Evolutionary conservation across 768 basidiomycete species (phyloP).

Genomic region (Holtermanniella nyarrowii): DNA sequence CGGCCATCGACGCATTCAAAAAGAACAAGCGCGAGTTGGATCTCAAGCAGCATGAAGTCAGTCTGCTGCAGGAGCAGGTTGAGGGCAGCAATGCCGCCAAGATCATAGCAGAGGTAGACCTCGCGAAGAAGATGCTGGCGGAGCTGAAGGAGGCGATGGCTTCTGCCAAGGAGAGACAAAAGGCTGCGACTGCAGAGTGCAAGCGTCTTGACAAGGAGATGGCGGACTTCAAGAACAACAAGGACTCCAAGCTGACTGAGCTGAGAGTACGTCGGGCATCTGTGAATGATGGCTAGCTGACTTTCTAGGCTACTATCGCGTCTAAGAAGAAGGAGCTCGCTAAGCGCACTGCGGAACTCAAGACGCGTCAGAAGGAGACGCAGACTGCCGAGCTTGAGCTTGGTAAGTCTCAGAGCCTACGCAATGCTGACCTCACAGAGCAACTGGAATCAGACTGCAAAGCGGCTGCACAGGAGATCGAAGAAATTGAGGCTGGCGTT

Average conservation of each 20-base stretch:
- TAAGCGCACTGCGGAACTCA: conserved; percentile 69
- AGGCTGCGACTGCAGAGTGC: conserved; percentile 61
- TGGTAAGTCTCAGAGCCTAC: conserved; percentile 49
- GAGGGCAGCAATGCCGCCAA: conserved; percentile 78
- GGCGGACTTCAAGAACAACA: conserved; percentile 97
- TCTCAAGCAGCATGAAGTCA: conserved; percentile 78
- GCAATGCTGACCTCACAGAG: conserved; percentile 45
- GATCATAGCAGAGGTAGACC: conserved; percentile 72
- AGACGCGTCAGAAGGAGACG: conserved; percentile 77
- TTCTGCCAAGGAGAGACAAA: conserved; percentile 64
- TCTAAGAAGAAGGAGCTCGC: conserved; percentile 71
- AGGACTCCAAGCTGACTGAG: conserved; percentile 90
- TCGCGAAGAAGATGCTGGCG: conserved; percentile 54
- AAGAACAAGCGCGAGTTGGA: conserved; percentile 60
- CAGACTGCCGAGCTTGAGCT: conserved; percentile 79
- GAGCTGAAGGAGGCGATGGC: conserved; percentile 38
- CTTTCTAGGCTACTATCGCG: conserved; percentile 56
- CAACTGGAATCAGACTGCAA: conserved; percentile 69
- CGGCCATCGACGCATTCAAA: conserved; percentile 41
- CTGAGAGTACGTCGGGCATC: conserved; percentile 55
- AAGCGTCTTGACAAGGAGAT: conserved; percentile 90
- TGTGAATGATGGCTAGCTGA: conserved; percentile 1
- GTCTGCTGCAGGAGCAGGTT: conserved; percentile 70
- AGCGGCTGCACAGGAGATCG: conserved; percentile 45
- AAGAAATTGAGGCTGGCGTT: conserved; percentile 41